Evolutionary conservation across 2,329 filamentous ascomycete genomes (phyloP), one percentile per base, ranked within the genome.

Genomic region (Chrysoporthe puriensis): DNA sequence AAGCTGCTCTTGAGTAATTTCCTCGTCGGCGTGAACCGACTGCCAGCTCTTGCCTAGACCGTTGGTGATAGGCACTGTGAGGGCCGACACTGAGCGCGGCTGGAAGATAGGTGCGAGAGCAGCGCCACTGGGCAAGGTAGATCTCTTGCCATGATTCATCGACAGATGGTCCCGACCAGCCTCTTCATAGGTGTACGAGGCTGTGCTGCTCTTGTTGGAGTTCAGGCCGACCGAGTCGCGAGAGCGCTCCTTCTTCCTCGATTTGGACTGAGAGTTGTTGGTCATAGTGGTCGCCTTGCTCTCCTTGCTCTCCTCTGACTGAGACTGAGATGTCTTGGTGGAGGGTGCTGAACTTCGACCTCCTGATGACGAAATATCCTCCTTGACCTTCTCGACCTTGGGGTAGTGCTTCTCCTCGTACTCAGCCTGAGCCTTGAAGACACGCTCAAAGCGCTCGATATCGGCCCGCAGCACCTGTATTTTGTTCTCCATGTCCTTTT

Each of bases 101-200:
- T 83, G 79, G 65, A 86, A 86, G 0, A 82, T 79, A 2, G 84
- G 81, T 21, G 84, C 83, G 60, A 83, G 73, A 43, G 84, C 83
- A 40, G 84, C 83, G 65, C 77, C 79, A 54, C 79, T 79, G 1
- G 83, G 81, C 42, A 86, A 75, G 26, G 77, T 78, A 1, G 77
- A 75, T 54, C 76, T 79, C 68, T 77, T 78, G 52, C 71, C 67
- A 2, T 73, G 72, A 32, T 76, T 77, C 2, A 63, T 42, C 34
- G 70, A 58, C 21, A 71, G 18, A 14, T 14, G 73, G 54, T 66
- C 69, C 5, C 70, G 69, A 56, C 79, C 78, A 44, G 74, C 63
- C 11, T 76, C 74, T 16, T 77, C 75, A 34, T 77, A 69, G 14
- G 43, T 64, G 54, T 73, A 71, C n/a, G 66, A 65, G 1, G 69